Percentiles rank a stretch among this genome's conserved stretches.
These are phyloP conservation scores for Saksenaea vasiformis DNA, from an alignment of 371 early-diverging fungal species.

Conservation along the genomic window DNA sequence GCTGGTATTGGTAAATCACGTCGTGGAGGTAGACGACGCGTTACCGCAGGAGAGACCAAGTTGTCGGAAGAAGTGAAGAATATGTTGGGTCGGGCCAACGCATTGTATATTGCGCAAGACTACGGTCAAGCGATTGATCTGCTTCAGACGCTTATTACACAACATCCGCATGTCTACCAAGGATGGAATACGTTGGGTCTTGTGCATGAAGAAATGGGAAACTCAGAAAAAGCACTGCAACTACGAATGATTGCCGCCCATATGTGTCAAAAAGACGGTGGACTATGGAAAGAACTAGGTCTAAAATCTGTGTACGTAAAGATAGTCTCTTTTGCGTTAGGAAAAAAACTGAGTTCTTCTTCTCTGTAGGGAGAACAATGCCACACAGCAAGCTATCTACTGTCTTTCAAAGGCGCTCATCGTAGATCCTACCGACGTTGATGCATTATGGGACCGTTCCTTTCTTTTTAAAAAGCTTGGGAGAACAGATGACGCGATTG, in stretches of 20 bases:
- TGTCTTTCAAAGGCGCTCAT: constrained; percentile 71
- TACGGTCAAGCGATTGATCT: constrained; percentile 68
- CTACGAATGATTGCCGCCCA: constrained; percentile 91
- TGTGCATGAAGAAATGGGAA: constrained; percentile 88
- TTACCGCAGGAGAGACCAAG: constrained; percentile 25
- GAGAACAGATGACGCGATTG: constrained; percentile 47
- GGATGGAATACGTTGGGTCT: constrained; percentile 91
- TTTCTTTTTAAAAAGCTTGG: constrained; percentile 56
- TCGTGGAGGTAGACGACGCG: constrained; percentile 14
- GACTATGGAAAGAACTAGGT: constrained; percentile 88
- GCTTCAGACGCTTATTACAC: constrained; percentile 76
- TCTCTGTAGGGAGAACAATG: constrained; percentile 59
- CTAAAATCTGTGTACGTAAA: constrained; percentile 64
- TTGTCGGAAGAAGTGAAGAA: constrained; percentile 57
- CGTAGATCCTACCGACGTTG: constrained; percentile 66
- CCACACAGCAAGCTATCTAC: constrained; percentile 79
- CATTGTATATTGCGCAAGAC: constrained; percentile 68
- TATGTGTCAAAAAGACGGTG: constrained; percentile 73
- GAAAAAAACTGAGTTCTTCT: not conserved
- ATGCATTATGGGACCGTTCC: constrained; percentile 73
- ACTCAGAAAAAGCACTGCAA: constrained; percentile 72
- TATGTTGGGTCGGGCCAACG: constrained; percentile 76
- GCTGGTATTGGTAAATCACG: constrained; percentile 34
- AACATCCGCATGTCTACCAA: constrained; percentile 66
- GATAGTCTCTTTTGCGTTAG: too few relatives aligned